These are phyloP conservation scores for Pyrenophora seminiperda DNA, from an alignment of 2,329 filamentous ascomycete genomes.

Conservation along the genomic window DNA sequence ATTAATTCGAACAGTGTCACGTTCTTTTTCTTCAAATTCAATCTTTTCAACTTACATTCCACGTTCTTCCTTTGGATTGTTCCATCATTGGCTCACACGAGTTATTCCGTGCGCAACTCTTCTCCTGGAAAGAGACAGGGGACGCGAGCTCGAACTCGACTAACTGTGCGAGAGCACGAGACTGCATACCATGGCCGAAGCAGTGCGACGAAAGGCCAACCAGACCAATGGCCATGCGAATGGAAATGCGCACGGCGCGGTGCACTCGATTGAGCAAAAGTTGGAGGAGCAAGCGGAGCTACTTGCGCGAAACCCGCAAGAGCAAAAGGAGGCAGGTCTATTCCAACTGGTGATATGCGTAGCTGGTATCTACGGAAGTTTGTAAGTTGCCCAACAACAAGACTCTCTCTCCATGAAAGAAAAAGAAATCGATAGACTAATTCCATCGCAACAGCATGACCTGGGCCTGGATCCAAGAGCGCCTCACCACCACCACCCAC, in stretches of 20 bases:
- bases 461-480: slow-evolving; percentile 96
- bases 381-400: slow-evolving; percentile 62
- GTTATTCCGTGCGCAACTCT: too few species aligned
- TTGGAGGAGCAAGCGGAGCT: slow-evolving; percentile 40
- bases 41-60: not conserved
- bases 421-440: not conserved
- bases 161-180: not conserved
- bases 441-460: slow-evolving; percentile 65
- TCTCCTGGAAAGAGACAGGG: too few species aligned
- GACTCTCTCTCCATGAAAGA: not conserved
- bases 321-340: slow-evolving; percentile 60
- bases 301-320: slow-evolving; percentile 39
- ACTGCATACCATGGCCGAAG: slow-evolving; percentile 34
- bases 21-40: slow-evolving; percentile 3
- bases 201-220: slow-evolving; percentile 27
- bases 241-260: slow-evolving; percentile 29
- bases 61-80: not conserved
- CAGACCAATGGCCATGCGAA: slow-evolving; percentile 33
- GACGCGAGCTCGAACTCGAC: not conserved
- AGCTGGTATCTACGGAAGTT: slow-evolving; percentile 94
- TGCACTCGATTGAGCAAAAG: slow-evolving; percentile 38
- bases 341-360: slow-evolving; percentile 83
- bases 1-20: slow-evolving; percentile 9
- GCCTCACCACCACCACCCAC: slow-evolving; percentile 91
- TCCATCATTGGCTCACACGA: too few species aligned